phyloP scores from a whole-genome alignment of 352 stramenopile genomes.

The Pythium folliculosum region DNA sequence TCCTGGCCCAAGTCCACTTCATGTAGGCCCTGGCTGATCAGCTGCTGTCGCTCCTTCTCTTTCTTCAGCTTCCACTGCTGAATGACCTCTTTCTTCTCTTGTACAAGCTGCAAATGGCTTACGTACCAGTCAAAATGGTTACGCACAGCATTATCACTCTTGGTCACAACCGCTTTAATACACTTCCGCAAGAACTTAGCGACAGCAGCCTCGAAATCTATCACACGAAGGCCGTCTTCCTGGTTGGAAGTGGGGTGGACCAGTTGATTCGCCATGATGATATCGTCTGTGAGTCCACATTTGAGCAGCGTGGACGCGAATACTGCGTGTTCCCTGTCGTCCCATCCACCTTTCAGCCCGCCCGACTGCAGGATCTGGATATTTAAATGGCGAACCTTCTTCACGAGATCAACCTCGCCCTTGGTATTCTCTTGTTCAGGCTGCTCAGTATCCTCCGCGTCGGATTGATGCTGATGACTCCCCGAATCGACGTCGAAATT shows the following conservation, averaged over 20 bases:
- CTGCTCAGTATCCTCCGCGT: background rate
- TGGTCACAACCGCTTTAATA: constrained; percentile 52
- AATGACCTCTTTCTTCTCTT: constrained; percentile 67
- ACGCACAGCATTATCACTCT: constrained; percentile 52
- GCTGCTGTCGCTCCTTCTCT: constrained; percentile 43
- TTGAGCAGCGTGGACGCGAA: constrained; percentile 51
- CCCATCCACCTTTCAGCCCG: constrained; percentile 58
- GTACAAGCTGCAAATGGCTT: constrained; percentile 44
- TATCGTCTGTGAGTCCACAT: constrained; percentile 45
- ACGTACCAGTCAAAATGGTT: constrained; percentile 76
- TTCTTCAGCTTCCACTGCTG: constrained; percentile 58
- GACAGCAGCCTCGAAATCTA: constrained; percentile 49
- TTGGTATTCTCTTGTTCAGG: background rate
- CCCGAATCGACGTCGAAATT: background rate
- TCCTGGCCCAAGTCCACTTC: background rate
- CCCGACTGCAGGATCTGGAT: constrained; percentile 55
- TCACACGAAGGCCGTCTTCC: background rate
- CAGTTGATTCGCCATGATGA: constrained; percentile 37
- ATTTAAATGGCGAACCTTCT: constrained; percentile 53
- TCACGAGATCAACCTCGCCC: constrained; percentile 38
- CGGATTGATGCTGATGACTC: background rate
- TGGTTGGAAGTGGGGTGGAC: constrained; percentile 21
- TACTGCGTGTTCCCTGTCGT: constrained; percentile 49
- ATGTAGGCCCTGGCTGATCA: constrained; percentile 47
- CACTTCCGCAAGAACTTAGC: constrained; percentile 55